Conservation (phyloP, 139 green algal species). For the Micractinium sp. region DNA sequence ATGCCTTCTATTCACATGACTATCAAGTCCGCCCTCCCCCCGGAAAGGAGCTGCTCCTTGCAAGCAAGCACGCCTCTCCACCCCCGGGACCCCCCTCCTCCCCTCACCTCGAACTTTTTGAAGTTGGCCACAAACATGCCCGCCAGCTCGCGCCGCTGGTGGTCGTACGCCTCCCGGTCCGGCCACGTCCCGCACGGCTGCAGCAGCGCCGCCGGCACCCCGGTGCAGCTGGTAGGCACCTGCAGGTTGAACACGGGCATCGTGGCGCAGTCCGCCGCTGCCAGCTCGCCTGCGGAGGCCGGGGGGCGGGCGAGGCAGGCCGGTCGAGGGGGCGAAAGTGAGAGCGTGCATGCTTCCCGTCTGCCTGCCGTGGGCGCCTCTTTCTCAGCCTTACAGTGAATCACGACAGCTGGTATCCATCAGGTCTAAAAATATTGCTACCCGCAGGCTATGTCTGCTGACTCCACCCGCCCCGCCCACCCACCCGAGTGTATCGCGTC, state of each 20-base stretch:
- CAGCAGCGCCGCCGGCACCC: conserved; percentile 82
- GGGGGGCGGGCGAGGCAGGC: not conserved
- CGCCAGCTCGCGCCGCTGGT: conserved; percentile 64
- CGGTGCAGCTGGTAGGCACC: conserved; percentile 62
- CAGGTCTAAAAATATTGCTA: not conserved
- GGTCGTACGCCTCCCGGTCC: conserved; percentile 64
- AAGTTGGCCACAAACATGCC: conserved; percentile 55
- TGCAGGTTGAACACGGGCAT: conserved; percentile 87
- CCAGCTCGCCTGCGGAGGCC: conserved; percentile 57
- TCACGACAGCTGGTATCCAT: not conserved
- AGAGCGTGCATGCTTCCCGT: not conserved
- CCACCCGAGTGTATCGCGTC: conserved; percentile 91
- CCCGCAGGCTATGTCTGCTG: not conserved
- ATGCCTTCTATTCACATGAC: not conserved
- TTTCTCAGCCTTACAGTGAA: too few species aligned
- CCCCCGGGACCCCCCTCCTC: not conserved
- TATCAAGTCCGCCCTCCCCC: too few species aligned
- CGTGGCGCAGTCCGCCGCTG: conserved; percentile 52
- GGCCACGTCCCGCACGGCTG: conserved; percentile 64
- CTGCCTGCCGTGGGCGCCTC: too few species aligned
- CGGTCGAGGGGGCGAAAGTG: not conserved
- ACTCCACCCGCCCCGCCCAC: not conserved
- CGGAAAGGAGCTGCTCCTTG: too few species aligned
- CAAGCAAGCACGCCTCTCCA: too few species aligned
- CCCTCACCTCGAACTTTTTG: conserved; percentile 13